Conservation (phyloP, 257 asterid genomes). For the Solanum bulbocastanum region DNA sequence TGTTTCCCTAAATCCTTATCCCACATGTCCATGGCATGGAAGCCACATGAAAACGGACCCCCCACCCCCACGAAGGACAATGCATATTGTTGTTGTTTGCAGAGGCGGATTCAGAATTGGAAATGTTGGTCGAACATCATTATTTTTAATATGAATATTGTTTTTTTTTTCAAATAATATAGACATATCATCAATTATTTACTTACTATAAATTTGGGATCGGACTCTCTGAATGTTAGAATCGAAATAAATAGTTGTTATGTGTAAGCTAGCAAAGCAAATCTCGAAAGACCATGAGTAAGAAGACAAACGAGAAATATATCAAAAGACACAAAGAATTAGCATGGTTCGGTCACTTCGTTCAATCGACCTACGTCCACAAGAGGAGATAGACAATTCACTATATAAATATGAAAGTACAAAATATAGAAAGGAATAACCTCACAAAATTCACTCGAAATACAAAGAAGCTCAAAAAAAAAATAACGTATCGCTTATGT, state of each 20-base stretch:
- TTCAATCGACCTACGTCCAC: not conserved
- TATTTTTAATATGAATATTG: too few relatives aligned
- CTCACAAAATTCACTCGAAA: not conserved
- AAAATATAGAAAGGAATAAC: too few relatives aligned
- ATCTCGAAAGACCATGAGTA: too few relatives aligned
- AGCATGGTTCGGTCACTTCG: too few relatives aligned
- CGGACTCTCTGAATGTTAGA: not conserved
- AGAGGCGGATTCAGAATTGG: not conserved
- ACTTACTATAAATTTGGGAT: not conserved
- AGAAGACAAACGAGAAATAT: too few relatives aligned
- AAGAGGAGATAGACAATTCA: not conserved
- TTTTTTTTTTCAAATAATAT: not conserved
- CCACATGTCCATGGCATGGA: conserved; percentile 22
- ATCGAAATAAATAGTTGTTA: not conserved
- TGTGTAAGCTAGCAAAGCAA: too few relatives aligned
- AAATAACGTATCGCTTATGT: not conserved
- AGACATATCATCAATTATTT: too few relatives aligned
- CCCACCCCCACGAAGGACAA: not conserved
- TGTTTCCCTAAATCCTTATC: conserved; percentile 6
- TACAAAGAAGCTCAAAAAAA: too few relatives aligned
- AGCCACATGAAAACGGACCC: conserved; percentile 23
- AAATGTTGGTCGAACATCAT: not conserved
- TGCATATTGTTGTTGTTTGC: not conserved
- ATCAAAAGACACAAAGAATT: not conserved
- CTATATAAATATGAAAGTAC: not conserved